Evolutionary conservation across 805 yeast species (phyloP).

Genomic region (Yarrowia keelungensis): DNA sequence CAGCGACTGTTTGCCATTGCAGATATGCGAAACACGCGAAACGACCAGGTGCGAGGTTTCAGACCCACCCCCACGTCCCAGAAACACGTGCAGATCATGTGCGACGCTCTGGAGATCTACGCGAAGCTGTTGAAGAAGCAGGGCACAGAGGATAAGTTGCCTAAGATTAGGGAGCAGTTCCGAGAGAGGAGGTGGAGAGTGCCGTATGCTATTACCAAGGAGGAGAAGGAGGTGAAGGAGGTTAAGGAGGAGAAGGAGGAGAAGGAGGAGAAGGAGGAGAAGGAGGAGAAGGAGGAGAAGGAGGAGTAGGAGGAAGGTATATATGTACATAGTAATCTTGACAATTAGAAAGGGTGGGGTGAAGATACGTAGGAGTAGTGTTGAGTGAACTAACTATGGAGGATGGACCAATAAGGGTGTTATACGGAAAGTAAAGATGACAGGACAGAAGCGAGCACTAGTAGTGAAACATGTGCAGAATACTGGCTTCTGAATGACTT

Average conservation of each 20-base stretch:
- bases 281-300: too few relatives aligned
- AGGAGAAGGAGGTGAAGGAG: not conserved
- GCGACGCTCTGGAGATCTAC: constrained; percentile 23
- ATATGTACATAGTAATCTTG: constrained; percentile 10
- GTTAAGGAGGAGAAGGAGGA: too few relatives aligned
- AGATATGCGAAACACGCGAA: not conserved
- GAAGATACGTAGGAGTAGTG: too few relatives aligned
- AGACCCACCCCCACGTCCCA: constrained; percentile 4
- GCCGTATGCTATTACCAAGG: constrained; percentile 2
- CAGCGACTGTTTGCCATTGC: constrained; percentile 6
- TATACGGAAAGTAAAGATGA: too few relatives aligned
- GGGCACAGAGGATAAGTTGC: not conserved
- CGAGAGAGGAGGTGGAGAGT: constrained; percentile 14
- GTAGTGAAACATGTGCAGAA: too few relatives aligned
- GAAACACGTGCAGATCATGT: constrained; percentile 19
- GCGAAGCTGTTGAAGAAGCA: not conserved
- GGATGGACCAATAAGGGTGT: too few relatives aligned
- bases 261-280: not conserved
- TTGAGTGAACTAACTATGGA: too few relatives aligned
- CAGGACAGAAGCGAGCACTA: too few relatives aligned
- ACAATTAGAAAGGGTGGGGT: too few relatives aligned
- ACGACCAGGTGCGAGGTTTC: not conserved
- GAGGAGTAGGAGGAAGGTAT: too few relatives aligned
- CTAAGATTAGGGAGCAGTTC: constrained; percentile 1
- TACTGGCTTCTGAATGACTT: too few relatives aligned